Evolutionary conservation across 2,329 filamentous ascomycete genomes (phyloP).

Genomic region (Alternaria conjuncta): DNA sequence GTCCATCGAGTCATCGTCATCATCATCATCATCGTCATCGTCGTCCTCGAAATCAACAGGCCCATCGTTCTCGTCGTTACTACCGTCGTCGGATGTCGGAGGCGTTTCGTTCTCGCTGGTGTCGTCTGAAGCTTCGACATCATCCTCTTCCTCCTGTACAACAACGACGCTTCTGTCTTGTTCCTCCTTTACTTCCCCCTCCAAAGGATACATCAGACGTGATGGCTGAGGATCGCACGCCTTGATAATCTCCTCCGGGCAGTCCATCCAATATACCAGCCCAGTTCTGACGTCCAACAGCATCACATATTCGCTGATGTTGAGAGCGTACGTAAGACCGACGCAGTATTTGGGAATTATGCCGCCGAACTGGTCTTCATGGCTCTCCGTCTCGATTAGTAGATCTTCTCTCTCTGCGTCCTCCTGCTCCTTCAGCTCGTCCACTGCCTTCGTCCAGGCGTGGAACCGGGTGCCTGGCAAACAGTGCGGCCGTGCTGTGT

Average conservation of each 20-base stretch:
- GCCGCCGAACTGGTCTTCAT: neutral
- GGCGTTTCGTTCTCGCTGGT: neutral
- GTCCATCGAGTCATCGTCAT: neutral
- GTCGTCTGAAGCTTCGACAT: neutral
- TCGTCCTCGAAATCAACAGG: neutral
- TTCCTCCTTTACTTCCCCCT: neutral
- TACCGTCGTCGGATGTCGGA: neutral
- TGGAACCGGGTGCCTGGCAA: neutral
- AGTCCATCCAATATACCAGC: neutral
- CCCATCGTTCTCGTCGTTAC: neutral
- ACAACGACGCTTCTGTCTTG: neutral
- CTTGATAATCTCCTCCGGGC: neutral
- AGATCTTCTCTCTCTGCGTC: neutral
- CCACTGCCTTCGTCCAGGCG: neutral
- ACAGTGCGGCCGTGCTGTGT: neutral
- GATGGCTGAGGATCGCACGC: neutral
- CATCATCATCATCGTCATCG: neutral
- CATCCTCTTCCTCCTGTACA: neutral
- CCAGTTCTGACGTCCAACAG: neutral
- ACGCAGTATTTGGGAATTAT: neutral
- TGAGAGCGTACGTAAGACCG: neutral
- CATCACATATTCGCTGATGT: neutral
- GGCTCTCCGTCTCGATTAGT: neutral
- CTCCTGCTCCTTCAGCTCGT: neutral
- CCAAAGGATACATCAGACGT: neutral